phyloP scores from a whole-genome alignment of 192 early-diverging fungal species.

The Coemansia sp. region DNA sequence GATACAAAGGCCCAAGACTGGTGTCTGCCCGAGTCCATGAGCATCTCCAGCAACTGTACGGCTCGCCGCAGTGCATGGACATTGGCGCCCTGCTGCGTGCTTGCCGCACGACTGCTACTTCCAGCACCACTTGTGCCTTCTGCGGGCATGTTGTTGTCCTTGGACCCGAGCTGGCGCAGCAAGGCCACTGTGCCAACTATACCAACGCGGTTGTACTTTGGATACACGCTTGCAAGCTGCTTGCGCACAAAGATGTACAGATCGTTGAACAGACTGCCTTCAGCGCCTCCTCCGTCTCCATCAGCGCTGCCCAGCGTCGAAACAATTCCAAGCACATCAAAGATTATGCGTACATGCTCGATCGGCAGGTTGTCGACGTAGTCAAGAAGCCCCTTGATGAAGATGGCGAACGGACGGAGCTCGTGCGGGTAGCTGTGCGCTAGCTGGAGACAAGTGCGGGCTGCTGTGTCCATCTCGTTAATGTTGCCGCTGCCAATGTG shows the following conservation, averaged over 20 bases:
- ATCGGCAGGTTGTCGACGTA: constrained; percentile 67
- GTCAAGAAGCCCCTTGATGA: constrained; percentile 72
- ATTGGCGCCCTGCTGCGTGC: constrained; percentile 31
- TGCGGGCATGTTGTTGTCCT: neutral
- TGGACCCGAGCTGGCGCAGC: constrained; percentile 60
- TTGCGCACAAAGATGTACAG: constrained; percentile 73
- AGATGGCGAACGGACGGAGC: constrained; percentile 62
- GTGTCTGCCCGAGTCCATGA: constrained; percentile 46
- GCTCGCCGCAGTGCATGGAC: constrained; percentile 56
- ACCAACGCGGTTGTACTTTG: constrained; percentile 68
- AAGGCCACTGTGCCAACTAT: constrained; percentile 69
- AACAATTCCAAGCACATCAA: constrained; percentile 65
- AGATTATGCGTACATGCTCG: constrained; percentile 65
- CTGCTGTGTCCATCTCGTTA: constrained; percentile 64
- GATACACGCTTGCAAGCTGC: constrained; percentile 67
- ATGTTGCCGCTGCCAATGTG: constrained; percentile 73
- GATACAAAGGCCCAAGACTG: constrained; percentile 63
- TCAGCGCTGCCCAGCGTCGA: constrained; percentile 35
- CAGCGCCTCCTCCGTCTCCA: constrained; percentile 6
- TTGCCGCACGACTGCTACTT: constrained; percentile 14
- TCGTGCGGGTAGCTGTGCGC: constrained; percentile 50
- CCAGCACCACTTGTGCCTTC: neutral
- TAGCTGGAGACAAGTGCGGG: constrained; percentile 58
- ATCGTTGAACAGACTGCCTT: constrained; percentile 64
- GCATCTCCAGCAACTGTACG: constrained; percentile 59